Evolutionary conservation across 2,329 filamentous ascomycete species (phyloP).

Genomic region (Blumeria graminis): DNA sequence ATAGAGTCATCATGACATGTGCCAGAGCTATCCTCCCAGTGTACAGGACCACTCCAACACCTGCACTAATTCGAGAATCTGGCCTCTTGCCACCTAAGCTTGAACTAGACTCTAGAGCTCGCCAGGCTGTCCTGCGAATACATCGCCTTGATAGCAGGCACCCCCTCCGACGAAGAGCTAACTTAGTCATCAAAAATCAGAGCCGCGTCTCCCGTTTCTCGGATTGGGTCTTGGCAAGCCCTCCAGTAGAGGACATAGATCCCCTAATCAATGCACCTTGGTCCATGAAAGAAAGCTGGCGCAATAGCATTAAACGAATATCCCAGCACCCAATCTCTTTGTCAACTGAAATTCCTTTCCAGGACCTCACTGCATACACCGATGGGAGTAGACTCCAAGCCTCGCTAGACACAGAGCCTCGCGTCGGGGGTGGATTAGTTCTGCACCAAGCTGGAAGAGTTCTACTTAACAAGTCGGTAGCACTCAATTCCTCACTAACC

Average conservation of each 20-base stretch:
- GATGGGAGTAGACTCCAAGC: too few species aligned
- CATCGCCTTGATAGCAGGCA: neutral
- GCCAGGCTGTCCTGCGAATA: neutral
- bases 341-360: neutral
- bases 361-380: neutral
- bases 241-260: neutral
- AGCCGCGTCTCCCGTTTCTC: neutral
- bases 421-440: too few species aligned
- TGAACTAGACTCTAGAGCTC: neutral
- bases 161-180: neutral
- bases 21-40: neutral
- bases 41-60: neutral
- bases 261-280: neutral
- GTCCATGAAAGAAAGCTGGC: too few species aligned
- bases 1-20: neutral
- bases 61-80: neutral
- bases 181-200: neutral
- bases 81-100: neutral
- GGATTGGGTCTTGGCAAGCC: neutral
- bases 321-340: neutral
- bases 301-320: neutral
- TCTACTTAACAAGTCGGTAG: too few species aligned
- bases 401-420: too few species aligned
- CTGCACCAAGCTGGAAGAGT: too few species aligned
- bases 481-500: neutral